These are phyloP conservation scores for Alectoria sarmentosa DNA, from an alignment of 495 filamentous ascomycete genomes.

Conservation along the genomic window DNA sequence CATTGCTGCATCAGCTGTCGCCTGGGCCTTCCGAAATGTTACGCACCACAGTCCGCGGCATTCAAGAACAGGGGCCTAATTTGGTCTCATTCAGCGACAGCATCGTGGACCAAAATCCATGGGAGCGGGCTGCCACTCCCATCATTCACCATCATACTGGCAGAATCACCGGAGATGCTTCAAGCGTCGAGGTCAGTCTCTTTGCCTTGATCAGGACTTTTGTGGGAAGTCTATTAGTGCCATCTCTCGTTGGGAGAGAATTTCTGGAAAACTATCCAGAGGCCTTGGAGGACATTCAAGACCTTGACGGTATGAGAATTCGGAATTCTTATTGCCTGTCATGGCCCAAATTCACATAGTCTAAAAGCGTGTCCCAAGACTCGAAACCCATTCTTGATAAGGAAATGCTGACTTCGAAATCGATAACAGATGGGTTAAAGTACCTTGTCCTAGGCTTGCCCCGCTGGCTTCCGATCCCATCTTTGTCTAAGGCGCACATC, in stretches of 20 bases:
- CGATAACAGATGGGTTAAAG: constrained; percentile 44
- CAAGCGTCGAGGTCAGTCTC: constrained; percentile 43
- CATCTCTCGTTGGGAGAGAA: constrained; percentile 46
- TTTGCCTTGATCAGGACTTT: constrained; percentile 50
- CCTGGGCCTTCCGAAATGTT: constrained; percentile 34
- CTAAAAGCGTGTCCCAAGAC: too few species aligned
- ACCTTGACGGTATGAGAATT: too few species aligned
- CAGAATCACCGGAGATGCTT: constrained; percentile 11
- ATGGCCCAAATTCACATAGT: too few species aligned
- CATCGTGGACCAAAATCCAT: constrained; percentile 51
- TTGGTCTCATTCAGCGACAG: constrained; percentile 54
- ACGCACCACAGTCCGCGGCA: constrained; percentile 27
- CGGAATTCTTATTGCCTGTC: too few species aligned
- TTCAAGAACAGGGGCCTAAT: constrained; percentile 41
- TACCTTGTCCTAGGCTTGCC: constrained; percentile 46
- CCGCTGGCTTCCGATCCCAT: constrained; percentile 44
- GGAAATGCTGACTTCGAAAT: too few species aligned
- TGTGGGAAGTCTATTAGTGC: constrained; percentile 43
- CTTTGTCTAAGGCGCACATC: constrained; percentile 43
- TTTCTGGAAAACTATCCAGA: constrained; percentile 50
- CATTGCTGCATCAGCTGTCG: neutral
- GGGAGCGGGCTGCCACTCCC: constrained; percentile 46
- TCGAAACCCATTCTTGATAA: too few species aligned
- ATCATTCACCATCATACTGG: constrained; percentile 30
- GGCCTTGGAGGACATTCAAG: constrained; percentile 47